A percentile compares a stretch with the other conserved stretches of the same genome.
Conservation (phyloP, 2,329 filamentous ascomycete species). For the Trematosphaeria pertusa region DNA sequence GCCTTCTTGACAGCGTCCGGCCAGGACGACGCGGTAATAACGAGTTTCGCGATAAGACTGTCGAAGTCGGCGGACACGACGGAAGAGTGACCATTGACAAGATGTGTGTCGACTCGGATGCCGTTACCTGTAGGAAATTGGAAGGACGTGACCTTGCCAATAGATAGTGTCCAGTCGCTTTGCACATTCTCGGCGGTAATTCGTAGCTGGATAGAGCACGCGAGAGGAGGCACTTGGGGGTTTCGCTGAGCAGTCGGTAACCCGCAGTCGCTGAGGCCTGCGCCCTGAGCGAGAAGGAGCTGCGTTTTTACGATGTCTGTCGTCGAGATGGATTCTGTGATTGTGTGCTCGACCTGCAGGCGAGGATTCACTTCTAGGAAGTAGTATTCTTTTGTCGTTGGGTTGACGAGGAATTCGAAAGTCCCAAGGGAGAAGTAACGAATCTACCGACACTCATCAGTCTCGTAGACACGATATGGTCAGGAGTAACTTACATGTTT, state of each 20-base stretch:
- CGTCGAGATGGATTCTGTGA: conserved; percentile 63
- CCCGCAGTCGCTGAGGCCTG: conserved; percentile 46
- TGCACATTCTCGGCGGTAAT: conserved; percentile 64
- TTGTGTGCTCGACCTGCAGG: conserved; percentile 68
- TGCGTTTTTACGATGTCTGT: conserved; percentile 64
- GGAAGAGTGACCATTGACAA: conserved; percentile 51
- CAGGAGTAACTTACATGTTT: conserved; percentile 43
- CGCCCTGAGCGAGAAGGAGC: conserved; percentile 61
- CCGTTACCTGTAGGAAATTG: conserved; percentile 65
- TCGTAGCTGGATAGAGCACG: conserved; percentile 63
- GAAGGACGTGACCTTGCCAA: conserved; percentile 65
- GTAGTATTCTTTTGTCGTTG: conserved; percentile 57
- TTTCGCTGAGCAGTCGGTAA: conserved; percentile 32
- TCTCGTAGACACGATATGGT: background rate
- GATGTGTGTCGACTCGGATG: conserved; percentile 63
- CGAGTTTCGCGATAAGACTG: conserved; percentile 65
- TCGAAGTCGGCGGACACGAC: conserved; percentile 65
- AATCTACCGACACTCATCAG: conserved; percentile 44
- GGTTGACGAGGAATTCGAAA: conserved; percentile 68
- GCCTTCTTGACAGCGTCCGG: conserved; percentile 61
- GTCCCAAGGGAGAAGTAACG: conserved; percentile 67
- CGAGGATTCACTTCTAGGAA: conserved; percentile 69
- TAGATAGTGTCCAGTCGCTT: conserved; percentile 63
- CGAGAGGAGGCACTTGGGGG: conserved; percentile 46
- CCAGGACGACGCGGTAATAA: conserved; percentile 63